These are phyloP conservation scores for Spraguea lophii DNA, from an alignment of 371 early-diverging fungal species.

Conservation along the genomic window DNA sequence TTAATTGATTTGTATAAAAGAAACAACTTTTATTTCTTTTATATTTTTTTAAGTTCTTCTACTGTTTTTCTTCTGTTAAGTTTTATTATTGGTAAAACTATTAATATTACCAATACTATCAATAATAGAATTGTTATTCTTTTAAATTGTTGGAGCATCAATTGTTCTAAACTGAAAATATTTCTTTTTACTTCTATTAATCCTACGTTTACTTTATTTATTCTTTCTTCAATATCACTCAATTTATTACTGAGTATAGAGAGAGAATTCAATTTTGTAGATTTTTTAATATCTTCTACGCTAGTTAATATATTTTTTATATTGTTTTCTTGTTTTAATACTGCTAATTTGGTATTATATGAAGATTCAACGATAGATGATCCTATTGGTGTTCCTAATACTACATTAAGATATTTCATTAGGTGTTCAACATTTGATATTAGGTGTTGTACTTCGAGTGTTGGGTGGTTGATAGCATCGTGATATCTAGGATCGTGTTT, in stretches of 20 bases:
- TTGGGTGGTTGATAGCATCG: slow-evolving; percentile 26
- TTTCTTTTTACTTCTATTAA: slow-evolving; percentile 2
- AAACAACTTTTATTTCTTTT: too few species aligned
- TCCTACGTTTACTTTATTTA: slow-evolving; percentile 10
- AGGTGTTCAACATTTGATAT: slow-evolving; percentile 35
- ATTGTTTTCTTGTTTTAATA: slow-evolving; percentile 21
- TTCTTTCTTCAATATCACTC: slow-evolving; percentile 13
- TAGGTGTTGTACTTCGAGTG: slow-evolving; percentile 37
- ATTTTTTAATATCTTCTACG: not conserved
- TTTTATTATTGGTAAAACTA: not conserved
- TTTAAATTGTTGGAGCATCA: not conserved
- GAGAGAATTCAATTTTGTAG: not conserved
- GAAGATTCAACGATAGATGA: slow-evolving; percentile 22
- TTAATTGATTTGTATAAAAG: too few species aligned
- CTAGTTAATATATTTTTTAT: slow-evolving; percentile 7
- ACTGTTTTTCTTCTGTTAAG: not conserved
- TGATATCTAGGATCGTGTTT: slow-evolving; percentile 10
- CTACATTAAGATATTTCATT: slow-evolving; percentile 30
- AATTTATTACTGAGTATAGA: slow-evolving; percentile 1
- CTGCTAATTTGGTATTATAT: slow-evolving; percentile 16
- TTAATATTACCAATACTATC: not conserved
- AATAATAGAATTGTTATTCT: not conserved
- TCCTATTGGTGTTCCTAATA: slow-evolving; percentile 31
- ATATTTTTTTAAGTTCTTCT: too few species aligned
- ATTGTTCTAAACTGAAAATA: not conserved